These are phyloP conservation scores for Leishmania tropica DNA, from an alignment of 208 protist species.

Conservation along the genomic window DNA sequence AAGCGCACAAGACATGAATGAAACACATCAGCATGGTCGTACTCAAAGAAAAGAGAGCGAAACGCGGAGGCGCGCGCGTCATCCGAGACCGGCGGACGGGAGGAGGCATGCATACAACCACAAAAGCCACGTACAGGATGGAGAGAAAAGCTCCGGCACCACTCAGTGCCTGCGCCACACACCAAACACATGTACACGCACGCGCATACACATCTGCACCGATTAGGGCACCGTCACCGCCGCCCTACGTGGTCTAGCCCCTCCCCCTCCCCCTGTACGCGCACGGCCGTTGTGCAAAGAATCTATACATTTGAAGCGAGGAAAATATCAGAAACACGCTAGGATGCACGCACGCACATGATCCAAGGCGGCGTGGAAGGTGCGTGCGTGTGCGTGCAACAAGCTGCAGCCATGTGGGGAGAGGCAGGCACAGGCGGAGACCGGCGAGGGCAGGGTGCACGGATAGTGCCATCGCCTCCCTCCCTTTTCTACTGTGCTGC, in stretches of 20 bases:
- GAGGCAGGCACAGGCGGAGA: not conserved
- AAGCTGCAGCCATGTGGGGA: not conserved
- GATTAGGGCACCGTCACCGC: not conserved
- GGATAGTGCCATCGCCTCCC: too few relatives aligned
- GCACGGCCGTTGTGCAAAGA: not conserved
- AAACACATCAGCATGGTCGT: not conserved
- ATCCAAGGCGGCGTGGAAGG: not conserved
- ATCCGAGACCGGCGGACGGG: not conserved
- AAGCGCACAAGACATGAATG: not conserved
- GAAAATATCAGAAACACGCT: not conserved
- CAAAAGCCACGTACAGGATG: too few relatives aligned
- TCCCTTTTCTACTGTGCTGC: slow-evolving; percentile 22
- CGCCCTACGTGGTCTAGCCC: not conserved
- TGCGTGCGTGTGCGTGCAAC: not conserved
- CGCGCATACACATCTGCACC: not conserved
- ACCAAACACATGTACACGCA: not conserved
- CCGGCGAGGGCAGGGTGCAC: not conserved
- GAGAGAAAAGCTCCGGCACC: not conserved
- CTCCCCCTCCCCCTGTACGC: not conserved
- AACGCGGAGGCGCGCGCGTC: not conserved
- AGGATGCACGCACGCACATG: not conserved
- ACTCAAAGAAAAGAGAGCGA: not conserved
- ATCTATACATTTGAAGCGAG: not conserved
- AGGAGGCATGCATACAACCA: not conserved
- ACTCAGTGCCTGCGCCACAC: not conserved